Percentiles rank a stretch among this genome's conserved stretches.
Evolutionary conservation across 305 asterid genomes (phyloP).

Genomic region (Solanum hybrid): DNA sequence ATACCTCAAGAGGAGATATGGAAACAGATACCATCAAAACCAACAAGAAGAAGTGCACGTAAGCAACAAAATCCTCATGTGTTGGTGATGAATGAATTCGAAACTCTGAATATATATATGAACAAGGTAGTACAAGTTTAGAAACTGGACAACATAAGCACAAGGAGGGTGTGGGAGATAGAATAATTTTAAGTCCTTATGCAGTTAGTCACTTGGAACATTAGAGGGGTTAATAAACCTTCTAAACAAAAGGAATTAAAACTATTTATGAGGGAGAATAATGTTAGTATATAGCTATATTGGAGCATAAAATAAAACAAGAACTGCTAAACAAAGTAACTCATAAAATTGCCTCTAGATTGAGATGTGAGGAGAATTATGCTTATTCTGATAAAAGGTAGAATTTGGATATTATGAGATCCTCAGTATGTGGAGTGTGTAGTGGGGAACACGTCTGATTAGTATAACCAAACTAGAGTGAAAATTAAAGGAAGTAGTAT

Average conservation of each 20-base stretch:
- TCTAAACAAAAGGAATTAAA: neutral
- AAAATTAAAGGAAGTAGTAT: neutral
- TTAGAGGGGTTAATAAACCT: neutral
- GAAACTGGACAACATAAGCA: neutral
- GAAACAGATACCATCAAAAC: neutral
- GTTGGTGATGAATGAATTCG: neutral
- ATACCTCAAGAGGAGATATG: neutral
- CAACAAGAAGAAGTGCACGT: neutral
- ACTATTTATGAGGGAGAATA: too few species aligned
- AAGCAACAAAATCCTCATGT: neutral
- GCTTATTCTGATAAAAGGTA: too few species aligned
- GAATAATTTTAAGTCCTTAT: too few species aligned
- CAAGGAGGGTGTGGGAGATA: neutral
- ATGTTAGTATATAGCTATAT: neutral
- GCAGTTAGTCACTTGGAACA: too few species aligned
- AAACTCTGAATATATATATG: neutral
- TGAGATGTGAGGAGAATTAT: neutral
- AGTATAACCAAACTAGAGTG: too few species aligned
- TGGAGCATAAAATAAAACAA: neutral
- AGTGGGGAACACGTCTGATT: neutral
- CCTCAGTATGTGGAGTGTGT: neutral
- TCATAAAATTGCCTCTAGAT: neutral
- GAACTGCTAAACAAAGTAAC: neutral
- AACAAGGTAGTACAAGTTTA: neutral
- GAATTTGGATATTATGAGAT: neutral